These are phyloP conservation scores for Centrapalus pauciflorus DNA, from an alignment of 129 eudicot genomes.

Conservation along the genomic window DNA sequence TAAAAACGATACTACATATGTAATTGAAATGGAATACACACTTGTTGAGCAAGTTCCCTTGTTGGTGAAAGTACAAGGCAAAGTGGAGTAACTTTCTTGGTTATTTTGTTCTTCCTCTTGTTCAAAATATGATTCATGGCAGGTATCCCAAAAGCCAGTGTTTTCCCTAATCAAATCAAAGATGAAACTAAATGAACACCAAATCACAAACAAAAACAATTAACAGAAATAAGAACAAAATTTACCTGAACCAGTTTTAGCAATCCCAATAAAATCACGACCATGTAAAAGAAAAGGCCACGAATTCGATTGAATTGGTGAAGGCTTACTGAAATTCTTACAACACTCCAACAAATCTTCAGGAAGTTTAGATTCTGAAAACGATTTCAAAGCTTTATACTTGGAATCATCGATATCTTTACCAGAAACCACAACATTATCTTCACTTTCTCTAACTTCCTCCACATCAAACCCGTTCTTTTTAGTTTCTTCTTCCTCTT, in stretches of 20 bases:
- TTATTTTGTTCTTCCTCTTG: constrained; percentile 48
- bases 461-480: constrained; percentile 15
- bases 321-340: constrained; percentile 73
- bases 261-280: constrained; percentile 94
- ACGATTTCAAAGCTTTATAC: constrained; percentile 53
- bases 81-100: constrained; percentile 62
- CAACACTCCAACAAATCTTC: constrained; percentile 72
- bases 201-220: background rate
- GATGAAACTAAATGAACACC: constrained; percentile 6
- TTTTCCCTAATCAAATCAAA: constrained; percentile 58
- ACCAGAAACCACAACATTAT: constrained; percentile 84
- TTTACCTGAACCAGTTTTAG: constrained; percentile 95
- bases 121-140: constrained; percentile 74
- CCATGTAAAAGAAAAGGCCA: constrained; percentile 87
- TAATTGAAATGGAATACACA: constrained; percentile 26
- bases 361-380: constrained; percentile 59
- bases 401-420: constrained; percentile 58
- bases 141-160: constrained; percentile 91
- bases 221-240: background rate
- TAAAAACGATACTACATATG: background rate
- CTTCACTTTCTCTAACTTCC: constrained; percentile 47
- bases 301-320: constrained; percentile 90
- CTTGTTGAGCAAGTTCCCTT: constrained; percentile 98
- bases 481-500: constrained; percentile 5
- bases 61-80: constrained; percentile 94